Evolutionary conservation across 2,329 filamentous ascomycete genomes (phyloP), one percentile per base, ranked within the genome.

Genomic region (Colletotrichum sp.): DNA sequence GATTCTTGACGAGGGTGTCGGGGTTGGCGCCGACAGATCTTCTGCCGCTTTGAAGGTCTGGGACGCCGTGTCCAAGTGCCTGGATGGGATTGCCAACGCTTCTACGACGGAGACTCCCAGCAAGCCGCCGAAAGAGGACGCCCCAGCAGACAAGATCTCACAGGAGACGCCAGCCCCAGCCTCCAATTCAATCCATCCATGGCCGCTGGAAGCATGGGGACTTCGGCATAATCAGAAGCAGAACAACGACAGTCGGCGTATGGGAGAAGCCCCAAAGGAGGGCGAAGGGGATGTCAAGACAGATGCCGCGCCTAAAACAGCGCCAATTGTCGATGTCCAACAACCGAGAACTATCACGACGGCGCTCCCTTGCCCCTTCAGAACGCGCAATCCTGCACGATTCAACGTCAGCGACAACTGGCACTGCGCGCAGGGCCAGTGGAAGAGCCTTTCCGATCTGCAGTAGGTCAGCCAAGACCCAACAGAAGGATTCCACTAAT

Each of bases 371-470:
- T 88, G 87, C 71, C 87, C 87, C 0, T 88, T 85, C 59, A 81
- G 87, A 39, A 86, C 86, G 75, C 82, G 87, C 9, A 88, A 88
- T 32, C 86, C 87, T 2, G 81, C 81, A 21, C 84, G 86, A 1
- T 88, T 88, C 79, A 88, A 88, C 28, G 85, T 88, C 36, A 81
- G 86, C 2, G 87, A 88, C 39, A 84, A 86, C 36, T 84, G 87
- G 69, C 82, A 82, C 21, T 88, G 87, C 74, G 86, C 86, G 8
- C 85, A 85, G 79, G 86, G 83, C 0, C 85, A 85, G 36, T 88
- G 87, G 63, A 81, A 81, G 6, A 86, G 85, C 6, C 83, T 88
- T 34, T 80, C 83, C 6, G 86, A 87, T 59, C 74, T 88, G 3
- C 57, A 52, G 39, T 76, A 69, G 21, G 34, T 18, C 15, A 8